These are phyloP conservation scores for Citrus unshiu DNA, from an alignment of 345 rosid species.

Conservation along the genomic window DNA sequence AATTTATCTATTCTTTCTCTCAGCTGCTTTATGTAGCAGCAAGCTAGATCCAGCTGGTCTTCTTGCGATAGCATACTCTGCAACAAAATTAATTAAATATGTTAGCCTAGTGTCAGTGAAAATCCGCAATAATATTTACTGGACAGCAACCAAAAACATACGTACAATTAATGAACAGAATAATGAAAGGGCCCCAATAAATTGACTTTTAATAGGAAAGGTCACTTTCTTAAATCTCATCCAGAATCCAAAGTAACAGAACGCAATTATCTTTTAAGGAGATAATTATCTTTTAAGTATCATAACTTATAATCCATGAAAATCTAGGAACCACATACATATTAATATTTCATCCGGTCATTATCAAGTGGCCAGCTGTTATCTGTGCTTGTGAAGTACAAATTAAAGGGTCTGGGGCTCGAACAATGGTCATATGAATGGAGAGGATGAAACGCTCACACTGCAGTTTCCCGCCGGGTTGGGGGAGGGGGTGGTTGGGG, in stretches of 20 bases:
- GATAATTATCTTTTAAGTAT: background rate
- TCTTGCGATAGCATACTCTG: conserved; percentile 38
- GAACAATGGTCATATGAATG: too few relatives aligned
- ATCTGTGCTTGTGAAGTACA: too few relatives aligned
- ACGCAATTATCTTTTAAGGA: background rate
- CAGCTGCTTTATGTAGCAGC: conserved; percentile 38
- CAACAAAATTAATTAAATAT: background rate
- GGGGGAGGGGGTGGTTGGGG: too few relatives aligned
- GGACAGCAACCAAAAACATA: too few relatives aligned
- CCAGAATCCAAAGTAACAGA: background rate
- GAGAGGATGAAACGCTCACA: too few relatives aligned
- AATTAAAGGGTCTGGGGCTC: too few relatives aligned
- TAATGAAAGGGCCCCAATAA: too few relatives aligned
- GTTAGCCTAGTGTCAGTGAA: background rate
- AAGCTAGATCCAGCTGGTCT: conserved; percentile 42
- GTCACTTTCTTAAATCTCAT: background rate
- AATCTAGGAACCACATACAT: background rate
- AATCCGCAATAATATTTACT: too few relatives aligned
- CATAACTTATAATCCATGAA: background rate
- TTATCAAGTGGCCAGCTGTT: background rate
- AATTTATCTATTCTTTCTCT: conserved; percentile 36
- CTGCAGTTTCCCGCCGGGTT: too few relatives aligned
- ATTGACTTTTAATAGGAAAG: background rate
- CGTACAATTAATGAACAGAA: too few relatives aligned
- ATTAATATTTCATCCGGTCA: too few relatives aligned